A percentile compares a stretch with the other conserved stretches of the same genome.
These are phyloP conservation scores for Dendrobium officinale DNA, from an alignment of 106 monocot species.

Conservation along the genomic window DNA sequence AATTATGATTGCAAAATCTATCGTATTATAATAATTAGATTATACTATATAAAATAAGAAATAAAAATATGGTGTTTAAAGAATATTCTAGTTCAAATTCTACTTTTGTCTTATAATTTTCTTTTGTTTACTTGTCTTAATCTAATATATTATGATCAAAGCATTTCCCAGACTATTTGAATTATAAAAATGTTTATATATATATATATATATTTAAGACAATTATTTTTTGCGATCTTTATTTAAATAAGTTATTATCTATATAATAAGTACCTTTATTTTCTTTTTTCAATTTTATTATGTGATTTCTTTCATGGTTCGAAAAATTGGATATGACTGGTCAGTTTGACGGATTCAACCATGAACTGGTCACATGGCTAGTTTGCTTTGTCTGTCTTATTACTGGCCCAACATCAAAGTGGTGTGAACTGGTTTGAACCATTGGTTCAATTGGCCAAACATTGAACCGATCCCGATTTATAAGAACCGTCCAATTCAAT, in stretches of 20 bases:
- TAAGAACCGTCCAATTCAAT: too few relatives aligned
- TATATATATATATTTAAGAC: background rate
- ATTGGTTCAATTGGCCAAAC: too few relatives aligned
- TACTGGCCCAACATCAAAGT: too few relatives aligned
- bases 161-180: background rate
- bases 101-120: background rate
- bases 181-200: background rate
- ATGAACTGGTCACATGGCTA: too few relatives aligned
- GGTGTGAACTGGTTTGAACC: too few relatives aligned
- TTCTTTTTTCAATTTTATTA: background rate
- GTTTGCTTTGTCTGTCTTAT: too few relatives aligned
- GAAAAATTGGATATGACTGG: too few relatives aligned
- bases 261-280: background rate
- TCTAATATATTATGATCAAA: background rate
- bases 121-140: background rate
- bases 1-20: background rate
- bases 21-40: background rate
- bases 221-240: background rate
- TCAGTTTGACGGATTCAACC: too few relatives aligned
- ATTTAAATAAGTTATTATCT: background rate
- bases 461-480: too few relatives aligned
- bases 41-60: background rate
- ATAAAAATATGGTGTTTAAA: background rate
- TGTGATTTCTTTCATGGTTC: too few relatives aligned
- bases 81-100: background rate